phyloP scores from a whole-genome alignment of 164 flowering plant genomes.

The Pachysandra terminalis region DNA sequence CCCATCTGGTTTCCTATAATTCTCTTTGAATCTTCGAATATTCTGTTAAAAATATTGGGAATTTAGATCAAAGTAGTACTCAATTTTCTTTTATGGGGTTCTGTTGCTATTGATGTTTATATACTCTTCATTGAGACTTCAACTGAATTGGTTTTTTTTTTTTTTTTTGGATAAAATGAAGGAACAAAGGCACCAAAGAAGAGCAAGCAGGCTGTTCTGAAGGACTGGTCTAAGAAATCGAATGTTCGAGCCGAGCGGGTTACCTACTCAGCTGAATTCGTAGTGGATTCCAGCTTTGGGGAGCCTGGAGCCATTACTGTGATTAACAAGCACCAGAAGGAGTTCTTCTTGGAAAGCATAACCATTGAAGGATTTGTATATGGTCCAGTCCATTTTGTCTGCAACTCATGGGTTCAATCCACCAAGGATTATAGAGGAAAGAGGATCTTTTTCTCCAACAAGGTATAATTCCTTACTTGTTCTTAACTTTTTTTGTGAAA shows the following conservation, averaged over 20 bases:
- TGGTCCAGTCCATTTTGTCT: slow-evolving; percentile 80
- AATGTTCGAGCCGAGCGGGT: slow-evolving; percentile 64
- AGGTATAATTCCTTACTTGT: slow-evolving; percentile 36
- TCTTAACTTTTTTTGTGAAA: not conserved
- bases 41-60: no score
- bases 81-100: not conserved
- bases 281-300: slow-evolving; percentile 74
- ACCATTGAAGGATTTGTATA: slow-evolving; percentile 75
- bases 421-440: slow-evolving; percentile 64
- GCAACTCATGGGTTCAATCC: slow-evolving; percentile 95
- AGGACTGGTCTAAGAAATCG: slow-evolving; percentile 81
- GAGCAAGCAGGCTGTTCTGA: slow-evolving; percentile 59
- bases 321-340: slow-evolving; percentile 75
- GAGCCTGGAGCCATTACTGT: slow-evolving; percentile 79
- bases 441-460: slow-evolving; percentile 73
- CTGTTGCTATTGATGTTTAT: not conserved
- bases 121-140: not conserved
- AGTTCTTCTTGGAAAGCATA: slow-evolving; percentile 78
- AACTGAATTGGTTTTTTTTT: not conserved
- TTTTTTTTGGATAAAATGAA: no score
- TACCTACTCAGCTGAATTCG: slow-evolving; percentile 67
- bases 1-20: no score
- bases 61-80: not conserved
- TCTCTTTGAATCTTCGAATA: no score
- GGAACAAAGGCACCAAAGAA: slow-evolving; percentile 62